These are phyloP conservation scores for Eragrostis curvula DNA, from an alignment of 176 grass and related monocot species.

Conservation along the genomic window DNA sequence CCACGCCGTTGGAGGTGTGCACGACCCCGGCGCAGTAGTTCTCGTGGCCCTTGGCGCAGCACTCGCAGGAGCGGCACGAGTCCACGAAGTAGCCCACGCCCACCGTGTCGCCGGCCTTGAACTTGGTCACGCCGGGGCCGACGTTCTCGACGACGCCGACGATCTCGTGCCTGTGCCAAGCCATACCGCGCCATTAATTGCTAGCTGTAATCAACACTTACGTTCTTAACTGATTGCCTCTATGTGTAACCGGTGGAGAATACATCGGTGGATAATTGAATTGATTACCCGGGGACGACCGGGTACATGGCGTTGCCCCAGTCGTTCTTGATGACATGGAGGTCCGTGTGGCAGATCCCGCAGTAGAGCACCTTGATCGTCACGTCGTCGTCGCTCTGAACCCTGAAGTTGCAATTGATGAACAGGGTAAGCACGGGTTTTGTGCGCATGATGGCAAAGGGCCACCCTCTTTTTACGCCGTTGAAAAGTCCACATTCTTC, in stretches of 20 bases:
- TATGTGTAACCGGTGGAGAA: too few species aligned
- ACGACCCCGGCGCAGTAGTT: conserved; percentile 65
- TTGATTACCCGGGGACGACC: conserved; percentile 54
- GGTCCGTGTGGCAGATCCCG: conserved; percentile 78
- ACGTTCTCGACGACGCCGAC: conserved; percentile 52
- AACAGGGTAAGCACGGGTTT: background rate
- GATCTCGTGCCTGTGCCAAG: conserved; percentile 56
- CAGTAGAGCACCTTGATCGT: conserved; percentile 81
- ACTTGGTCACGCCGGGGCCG: conserved; percentile 49
- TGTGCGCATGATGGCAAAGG: background rate
- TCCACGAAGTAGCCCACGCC: conserved; percentile 69
- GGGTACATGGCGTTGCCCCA: conserved; percentile 71
- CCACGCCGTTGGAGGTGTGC: conserved; percentile 58
- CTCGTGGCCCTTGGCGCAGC: conserved; percentile 55
- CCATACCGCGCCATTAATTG: too few species aligned
- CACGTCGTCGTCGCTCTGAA: conserved; percentile 57
- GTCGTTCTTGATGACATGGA: conserved; percentile 71
- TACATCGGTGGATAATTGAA: too few species aligned
- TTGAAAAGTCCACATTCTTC: background rate
- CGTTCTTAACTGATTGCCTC: too few species aligned
- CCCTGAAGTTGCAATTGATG: conserved; percentile 26
- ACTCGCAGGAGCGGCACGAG: conserved; percentile 66
- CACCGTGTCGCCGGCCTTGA: conserved; percentile 65
- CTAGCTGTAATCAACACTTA: too few species aligned
- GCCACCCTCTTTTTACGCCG: background rate